Percentiles rank a stretch among this genome's conserved stretches.
phyloP scores from a whole-genome alignment of 805 yeast species.

The Yarrowia divulgata region DNA sequence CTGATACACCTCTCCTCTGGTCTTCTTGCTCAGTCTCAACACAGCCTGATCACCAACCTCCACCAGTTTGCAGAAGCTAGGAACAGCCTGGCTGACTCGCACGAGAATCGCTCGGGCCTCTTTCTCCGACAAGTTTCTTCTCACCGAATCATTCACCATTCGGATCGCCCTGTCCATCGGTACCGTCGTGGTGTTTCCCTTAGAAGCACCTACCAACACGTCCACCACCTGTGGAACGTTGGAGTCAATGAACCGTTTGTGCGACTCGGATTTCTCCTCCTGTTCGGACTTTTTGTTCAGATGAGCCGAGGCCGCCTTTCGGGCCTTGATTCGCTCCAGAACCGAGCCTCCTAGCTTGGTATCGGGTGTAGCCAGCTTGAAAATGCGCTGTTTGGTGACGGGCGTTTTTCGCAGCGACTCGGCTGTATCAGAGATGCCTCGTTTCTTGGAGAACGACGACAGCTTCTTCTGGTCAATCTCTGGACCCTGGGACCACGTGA shows the following conservation, averaged over 20 bases:
- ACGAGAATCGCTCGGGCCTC: constrained; percentile 22
- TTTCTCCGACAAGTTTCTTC: constrained; percentile 6
- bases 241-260: constrained; percentile 22
- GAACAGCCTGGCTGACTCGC: constrained; percentile 8
- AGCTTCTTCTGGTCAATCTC: neutral
- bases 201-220: neutral
- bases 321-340: constrained; percentile 48
- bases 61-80: constrained; percentile 10
- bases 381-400: constrained; percentile 27
- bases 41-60: constrained; percentile 20
- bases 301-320: constrained; percentile 44
- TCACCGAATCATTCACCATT: constrained; percentile 19
- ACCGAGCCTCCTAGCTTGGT: constrained; percentile 42
- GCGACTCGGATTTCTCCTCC: constrained; percentile 2
- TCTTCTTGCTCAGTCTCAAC: constrained; percentile 10
- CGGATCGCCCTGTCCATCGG: constrained; percentile 6
- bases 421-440: constrained; percentile 7
- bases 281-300: neutral
- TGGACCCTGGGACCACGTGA: constrained; percentile 1
- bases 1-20: constrained; percentile 2
- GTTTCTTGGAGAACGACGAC: neutral
- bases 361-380: constrained; percentile 26
- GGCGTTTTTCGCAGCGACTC: constrained; percentile 1
- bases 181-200: neutral
- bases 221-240: constrained; percentile 5